These are phyloP conservation scores for Ampelocalamus luodianensis DNA, from an alignment of 176 grass and related monocot genomes.

Conservation along the genomic window DNA sequence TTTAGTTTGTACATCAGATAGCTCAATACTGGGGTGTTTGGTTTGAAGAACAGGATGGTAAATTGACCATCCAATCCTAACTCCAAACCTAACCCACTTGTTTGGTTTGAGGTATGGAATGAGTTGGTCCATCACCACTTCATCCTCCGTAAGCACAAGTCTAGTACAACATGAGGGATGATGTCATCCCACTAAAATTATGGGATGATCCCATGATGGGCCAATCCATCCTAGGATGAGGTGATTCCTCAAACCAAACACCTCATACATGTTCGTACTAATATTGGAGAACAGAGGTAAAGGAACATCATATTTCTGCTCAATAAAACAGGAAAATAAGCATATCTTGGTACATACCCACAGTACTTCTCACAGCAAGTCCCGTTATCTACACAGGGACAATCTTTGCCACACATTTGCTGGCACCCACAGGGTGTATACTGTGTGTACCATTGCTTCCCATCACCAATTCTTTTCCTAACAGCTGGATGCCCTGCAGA, in stretches of 20 bases:
- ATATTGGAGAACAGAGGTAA: not conserved
- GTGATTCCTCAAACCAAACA: too few relatives aligned
- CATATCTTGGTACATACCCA: constrained; percentile 55
- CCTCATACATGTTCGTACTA: constrained; percentile 20
- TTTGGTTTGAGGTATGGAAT: too few relatives aligned
- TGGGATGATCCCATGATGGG: too few relatives aligned
- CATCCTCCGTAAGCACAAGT: too few relatives aligned
- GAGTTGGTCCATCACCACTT: too few relatives aligned
- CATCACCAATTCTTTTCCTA: constrained; percentile 88
- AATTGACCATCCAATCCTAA: too few relatives aligned
- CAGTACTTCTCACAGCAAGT: constrained; percentile 99
- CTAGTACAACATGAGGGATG: too few relatives aligned
- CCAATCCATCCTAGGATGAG: too few relatives aligned
- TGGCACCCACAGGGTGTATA: constrained; percentile 86
- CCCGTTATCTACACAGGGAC: constrained; percentile 79
- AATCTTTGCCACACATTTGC: constrained; percentile 82
- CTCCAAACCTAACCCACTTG: too few relatives aligned
- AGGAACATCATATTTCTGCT: constrained; percentile 8
- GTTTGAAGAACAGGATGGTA: too few relatives aligned
- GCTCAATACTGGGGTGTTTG: not conserved
- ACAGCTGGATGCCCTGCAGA: constrained; percentile 90
- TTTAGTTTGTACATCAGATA: constrained; percentile 10
- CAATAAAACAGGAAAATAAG: constrained; percentile 15
- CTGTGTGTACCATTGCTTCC: constrained; percentile 86
- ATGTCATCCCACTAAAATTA: too few relatives aligned